phyloP scores from a whole-genome alignment of 495 filamentous ascomycete genomes.

The Hamigera avellanea region DNA sequence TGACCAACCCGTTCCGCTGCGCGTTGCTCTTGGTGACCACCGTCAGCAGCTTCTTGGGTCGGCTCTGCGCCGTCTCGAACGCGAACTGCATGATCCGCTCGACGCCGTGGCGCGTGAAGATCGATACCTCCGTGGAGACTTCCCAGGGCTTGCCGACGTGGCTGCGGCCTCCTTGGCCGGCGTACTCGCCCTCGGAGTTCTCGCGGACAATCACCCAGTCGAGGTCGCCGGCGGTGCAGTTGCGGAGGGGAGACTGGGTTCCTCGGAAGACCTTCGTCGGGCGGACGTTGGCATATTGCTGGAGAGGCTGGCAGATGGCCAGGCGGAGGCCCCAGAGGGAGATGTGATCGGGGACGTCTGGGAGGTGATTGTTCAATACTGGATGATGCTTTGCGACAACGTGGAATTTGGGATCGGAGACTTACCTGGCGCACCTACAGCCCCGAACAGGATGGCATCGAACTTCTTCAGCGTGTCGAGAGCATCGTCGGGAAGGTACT shows the following conservation, averaged over 20 bases:
- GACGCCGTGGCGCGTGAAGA: slow-evolving; percentile 35
- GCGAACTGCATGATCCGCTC: slow-evolving; percentile 40
- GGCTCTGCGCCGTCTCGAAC: slow-evolving; percentile 28
- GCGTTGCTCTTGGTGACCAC: slow-evolving; percentile 49
- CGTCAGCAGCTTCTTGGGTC: slow-evolving; percentile 30
- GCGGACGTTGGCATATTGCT: slow-evolving; percentile 40
- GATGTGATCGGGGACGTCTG: slow-evolving; percentile 40
- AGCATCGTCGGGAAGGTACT: slow-evolving; percentile 43
- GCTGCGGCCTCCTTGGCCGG: slow-evolving; percentile 35
- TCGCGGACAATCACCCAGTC: slow-evolving; percentile 42
- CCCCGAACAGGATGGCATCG: slow-evolving; percentile 46
- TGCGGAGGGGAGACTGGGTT: slow-evolving; percentile 26
- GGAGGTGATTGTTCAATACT: neutral
- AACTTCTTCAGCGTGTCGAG: slow-evolving; percentile 38
- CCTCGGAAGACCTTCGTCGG: slow-evolving; percentile 34
- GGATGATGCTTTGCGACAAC: neutral
- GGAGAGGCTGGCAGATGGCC: slow-evolving; percentile 35
- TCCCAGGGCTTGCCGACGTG: slow-evolving; percentile 33
- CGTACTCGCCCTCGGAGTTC: slow-evolving; percentile 40
- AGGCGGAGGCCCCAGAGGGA: slow-evolving; percentile 39
- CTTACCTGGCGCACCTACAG: slow-evolving; percentile 43
- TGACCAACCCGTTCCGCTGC: slow-evolving; percentile 45
- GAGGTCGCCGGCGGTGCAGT: slow-evolving; percentile 20
- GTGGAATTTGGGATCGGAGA: neutral
- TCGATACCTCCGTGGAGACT: slow-evolving; percentile 33